Evolutionary conservation across 176 grass and related monocot genomes (phyloP).

Genomic region (Cocos nucifera): DNA sequence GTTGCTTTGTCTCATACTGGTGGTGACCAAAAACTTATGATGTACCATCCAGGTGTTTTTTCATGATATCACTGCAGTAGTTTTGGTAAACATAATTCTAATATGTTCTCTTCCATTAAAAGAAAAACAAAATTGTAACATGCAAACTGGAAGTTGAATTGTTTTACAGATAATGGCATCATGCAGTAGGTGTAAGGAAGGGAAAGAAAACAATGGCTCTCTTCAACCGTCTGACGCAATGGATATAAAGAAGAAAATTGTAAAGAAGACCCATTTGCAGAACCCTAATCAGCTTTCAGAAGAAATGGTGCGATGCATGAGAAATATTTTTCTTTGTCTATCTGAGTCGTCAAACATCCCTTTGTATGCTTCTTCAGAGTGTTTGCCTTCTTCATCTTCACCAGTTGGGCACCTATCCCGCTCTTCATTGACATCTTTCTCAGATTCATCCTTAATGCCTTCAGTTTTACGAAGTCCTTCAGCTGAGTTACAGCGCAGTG

Average conservation of each 20-base stretch:
- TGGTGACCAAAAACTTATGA: background rate
- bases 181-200: slow-evolving; percentile 27
- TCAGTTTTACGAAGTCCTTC: slow-evolving; percentile 52
- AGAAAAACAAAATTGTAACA: background rate
- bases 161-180: slow-evolving; percentile 5
- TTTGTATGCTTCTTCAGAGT: slow-evolving; percentile 39
- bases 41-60: slow-evolving; percentile 5
- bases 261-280: slow-evolving; percentile 58
- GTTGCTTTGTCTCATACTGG: background rate
- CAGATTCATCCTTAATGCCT: slow-evolving; percentile 52
- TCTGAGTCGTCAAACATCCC: slow-evolving; percentile 76
- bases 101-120: background rate
- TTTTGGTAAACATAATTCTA: background rate
- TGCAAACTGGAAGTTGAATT: background rate
- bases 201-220: slow-evolving; percentile 24
- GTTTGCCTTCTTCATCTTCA: slow-evolving; percentile 40
- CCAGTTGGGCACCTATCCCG: slow-evolving; percentile 59
- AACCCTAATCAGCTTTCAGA: slow-evolving; percentile 84
- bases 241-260: slow-evolving; percentile 41
- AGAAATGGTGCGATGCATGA: slow-evolving; percentile 99
- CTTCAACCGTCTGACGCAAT: slow-evolving; percentile 26
- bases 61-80: slow-evolving; percentile 25
- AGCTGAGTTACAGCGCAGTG: slow-evolving; percentile 36
- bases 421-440: slow-evolving; percentile 57
- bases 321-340: slow-evolving; percentile 83